Evolutionary conservation across 805 yeast genomes (phyloP), one percentile per base, ranked within the genome.

Genomic region (Yamadazyma insecticola): DNA sequence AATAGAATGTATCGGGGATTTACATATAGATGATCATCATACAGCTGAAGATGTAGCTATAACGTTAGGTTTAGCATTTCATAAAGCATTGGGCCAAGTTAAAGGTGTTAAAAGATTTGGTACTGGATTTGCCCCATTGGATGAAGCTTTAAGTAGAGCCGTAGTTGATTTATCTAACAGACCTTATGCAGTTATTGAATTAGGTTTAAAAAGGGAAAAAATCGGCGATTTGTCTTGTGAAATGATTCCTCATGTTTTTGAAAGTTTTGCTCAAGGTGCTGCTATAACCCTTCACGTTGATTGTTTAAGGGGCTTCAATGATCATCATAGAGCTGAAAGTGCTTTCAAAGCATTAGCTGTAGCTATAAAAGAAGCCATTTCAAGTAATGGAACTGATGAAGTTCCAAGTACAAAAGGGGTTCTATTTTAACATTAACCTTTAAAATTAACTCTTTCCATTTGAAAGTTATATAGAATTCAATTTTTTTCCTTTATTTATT

Each of bases 351-450:
- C 97, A 0, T 65, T 90, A 42, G 98, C 98, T 0, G 69, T 92
- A 13, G 98, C 98, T 4, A 69, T 92, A 29, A 81, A 77, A 45
- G 95, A 88, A 53, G 90, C 97, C 15, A 78, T 74, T 29, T 70
- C 90, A 8, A 70, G 74, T 44, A 87, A 87, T 19, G 97, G 97
- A 19, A 75, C 81, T 15, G 70, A 87, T 51, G 98, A 92, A 40
- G 85, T 92, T 27, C 98, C 98, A 13, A 81, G 95, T 33, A 92
- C 98, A 8, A 92, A 92, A 63, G 98, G 98, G 33, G 97, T 92
- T 8, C 66, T 90, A 28, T 80, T 81, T 61, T 82, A 53, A 25
- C 6, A n/a, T n/a, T n/a, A n/a, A n/a, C n/a, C n/a, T n/a, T n/a
- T 24, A n/a, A n/a, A n/a, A n/a, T n/a, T n/a, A n/a, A n/a, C n/a